Conservation (phyloP, 1,284 basidiomycete genomes). For the Leccinum pachyderme region DNA sequence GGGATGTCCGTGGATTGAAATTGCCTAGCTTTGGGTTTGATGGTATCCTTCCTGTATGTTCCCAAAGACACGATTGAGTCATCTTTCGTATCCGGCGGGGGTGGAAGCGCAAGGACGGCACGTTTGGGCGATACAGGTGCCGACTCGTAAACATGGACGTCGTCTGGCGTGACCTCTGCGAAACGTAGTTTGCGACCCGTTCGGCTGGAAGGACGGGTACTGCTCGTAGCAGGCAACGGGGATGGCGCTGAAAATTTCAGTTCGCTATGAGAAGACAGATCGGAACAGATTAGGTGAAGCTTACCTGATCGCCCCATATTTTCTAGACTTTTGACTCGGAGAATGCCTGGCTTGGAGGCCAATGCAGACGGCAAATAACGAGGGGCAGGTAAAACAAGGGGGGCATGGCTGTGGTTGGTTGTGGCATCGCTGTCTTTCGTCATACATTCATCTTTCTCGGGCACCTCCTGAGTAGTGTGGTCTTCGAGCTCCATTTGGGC, state of each 20-base stretch:
- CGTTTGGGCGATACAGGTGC: slow-evolving; percentile 69
- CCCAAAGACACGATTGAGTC: slow-evolving; percentile 53
- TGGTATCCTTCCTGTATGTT: slow-evolving; percentile 36
- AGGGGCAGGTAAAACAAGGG: slow-evolving; percentile 15
- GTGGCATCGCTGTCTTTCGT: neutral
- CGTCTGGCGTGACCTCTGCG: slow-evolving; percentile 48
- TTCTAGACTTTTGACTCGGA: slow-evolving; percentile 34
- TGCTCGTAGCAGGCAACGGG: slow-evolving; percentile 23
- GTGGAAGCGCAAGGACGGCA: slow-evolving; percentile 45
- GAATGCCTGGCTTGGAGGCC: slow-evolving; percentile 26
- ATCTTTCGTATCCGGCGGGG: slow-evolving; percentile 48
- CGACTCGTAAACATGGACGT: slow-evolving; percentile 76
- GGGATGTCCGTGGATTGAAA: neutral
- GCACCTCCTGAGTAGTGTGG: neutral
- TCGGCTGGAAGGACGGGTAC: slow-evolving; percentile 43
- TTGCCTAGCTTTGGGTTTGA: slow-evolving; percentile 10
- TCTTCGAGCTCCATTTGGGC: neutral
- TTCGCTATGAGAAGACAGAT: slow-evolving; percentile 5
- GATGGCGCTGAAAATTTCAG: slow-evolving; percentile 18
- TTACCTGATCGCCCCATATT: slow-evolving; percentile 23
- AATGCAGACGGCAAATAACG: slow-evolving; percentile 13
- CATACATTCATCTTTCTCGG: neutral
- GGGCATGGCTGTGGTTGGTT: neutral
- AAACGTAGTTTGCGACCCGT: slow-evolving; percentile 50
- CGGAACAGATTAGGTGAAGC: neutral